Percentiles rank a stretch among this genome's conserved stretches.
Evolutionary conservation across 352 stramenopile species (phyloP).

Genomic region (Saprolegnia parasitica): DNA sequence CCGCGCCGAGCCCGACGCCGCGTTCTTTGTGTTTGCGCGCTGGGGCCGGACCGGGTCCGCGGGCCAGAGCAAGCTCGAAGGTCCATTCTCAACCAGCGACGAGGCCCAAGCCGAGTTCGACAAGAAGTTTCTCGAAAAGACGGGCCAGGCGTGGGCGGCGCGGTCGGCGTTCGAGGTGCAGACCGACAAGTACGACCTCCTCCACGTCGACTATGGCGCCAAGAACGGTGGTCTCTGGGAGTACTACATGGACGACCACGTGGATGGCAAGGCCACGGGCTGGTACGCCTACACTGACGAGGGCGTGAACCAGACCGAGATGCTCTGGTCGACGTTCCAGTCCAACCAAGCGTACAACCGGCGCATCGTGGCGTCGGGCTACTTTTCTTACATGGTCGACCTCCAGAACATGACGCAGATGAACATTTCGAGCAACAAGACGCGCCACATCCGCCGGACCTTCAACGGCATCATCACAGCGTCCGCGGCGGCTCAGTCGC

Average conservation of each 20-base stretch:
- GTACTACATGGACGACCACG: slow-evolving; percentile 23
- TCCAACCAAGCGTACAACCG: not conserved
- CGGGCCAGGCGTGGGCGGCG: not conserved
- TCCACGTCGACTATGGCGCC: slow-evolving; percentile 9
- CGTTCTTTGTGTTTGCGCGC: slow-evolving; percentile 12
- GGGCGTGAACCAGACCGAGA: not conserved
- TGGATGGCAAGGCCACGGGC: not conserved
- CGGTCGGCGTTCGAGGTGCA: not conserved
- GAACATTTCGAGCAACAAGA: not conserved
- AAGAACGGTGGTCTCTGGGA: not conserved
- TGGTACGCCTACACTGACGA: not conserved
- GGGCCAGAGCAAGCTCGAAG: slow-evolving; percentile 8
- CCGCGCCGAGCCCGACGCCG: not conserved
- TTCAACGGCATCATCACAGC: not conserved
- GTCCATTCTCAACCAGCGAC: not conserved
- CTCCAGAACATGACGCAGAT: not conserved
- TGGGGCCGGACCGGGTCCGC: slow-evolving; percentile 17
- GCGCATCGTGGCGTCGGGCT: not conserved
- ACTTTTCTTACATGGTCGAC: not conserved
- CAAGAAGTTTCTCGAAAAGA: slow-evolving; percentile 17
- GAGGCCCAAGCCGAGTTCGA: slow-evolving; percentile 13
- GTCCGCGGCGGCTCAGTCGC: not conserved
- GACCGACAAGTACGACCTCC: slow-evolving; percentile 17
- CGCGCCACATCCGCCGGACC: not conserved
- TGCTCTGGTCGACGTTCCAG: slow-evolving; percentile 2